Conservation (phyloP, 352 stramenopile genomes). For the Globisporangium cystogenes region DNA sequence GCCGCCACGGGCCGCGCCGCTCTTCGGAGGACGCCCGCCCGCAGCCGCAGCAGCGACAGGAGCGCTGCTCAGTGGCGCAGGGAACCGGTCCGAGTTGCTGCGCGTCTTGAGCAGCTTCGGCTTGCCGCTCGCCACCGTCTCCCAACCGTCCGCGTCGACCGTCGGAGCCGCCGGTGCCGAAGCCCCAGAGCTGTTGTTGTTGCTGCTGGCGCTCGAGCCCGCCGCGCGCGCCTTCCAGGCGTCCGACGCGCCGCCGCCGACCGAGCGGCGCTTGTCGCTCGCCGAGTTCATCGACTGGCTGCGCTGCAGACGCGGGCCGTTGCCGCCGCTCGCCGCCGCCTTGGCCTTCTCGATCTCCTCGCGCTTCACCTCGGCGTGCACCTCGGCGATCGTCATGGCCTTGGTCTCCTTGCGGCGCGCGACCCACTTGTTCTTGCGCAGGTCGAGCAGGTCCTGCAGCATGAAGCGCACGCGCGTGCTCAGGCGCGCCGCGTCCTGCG, state of each 20-base stretch:
- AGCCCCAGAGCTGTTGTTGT: neutral
- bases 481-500: constrained; percentile 53
- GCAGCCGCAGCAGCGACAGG: constrained; percentile 12
- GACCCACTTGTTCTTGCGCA: constrained; percentile 75
- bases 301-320: constrained; percentile 40
- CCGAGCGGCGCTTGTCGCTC: constrained; percentile 32
- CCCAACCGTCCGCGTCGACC: constrained; percentile 64
- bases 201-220: neutral
- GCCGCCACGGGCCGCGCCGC: constrained; percentile 14
- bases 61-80: constrained; percentile 1
- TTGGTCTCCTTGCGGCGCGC: constrained; percentile 75
- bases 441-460: constrained; percentile 73
- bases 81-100: constrained; percentile 53
- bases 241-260: constrained; percentile 35
- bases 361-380: constrained; percentile 67
- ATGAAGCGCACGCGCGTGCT: constrained; percentile 82
- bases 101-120: constrained; percentile 62
- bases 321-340: constrained; percentile 22
- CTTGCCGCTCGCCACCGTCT: constrained; percentile 49
- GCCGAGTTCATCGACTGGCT: constrained; percentile 56
- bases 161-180: constrained; percentile 12
- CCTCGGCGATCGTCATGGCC: constrained; percentile 79
- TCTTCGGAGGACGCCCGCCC: constrained; percentile 24
- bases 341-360: constrained; percentile 71
- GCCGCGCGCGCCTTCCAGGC: constrained; percentile 58